Conservation (phyloP, 2,329 filamentous ascomycete species). For the Exophiala spinifera region DNA sequence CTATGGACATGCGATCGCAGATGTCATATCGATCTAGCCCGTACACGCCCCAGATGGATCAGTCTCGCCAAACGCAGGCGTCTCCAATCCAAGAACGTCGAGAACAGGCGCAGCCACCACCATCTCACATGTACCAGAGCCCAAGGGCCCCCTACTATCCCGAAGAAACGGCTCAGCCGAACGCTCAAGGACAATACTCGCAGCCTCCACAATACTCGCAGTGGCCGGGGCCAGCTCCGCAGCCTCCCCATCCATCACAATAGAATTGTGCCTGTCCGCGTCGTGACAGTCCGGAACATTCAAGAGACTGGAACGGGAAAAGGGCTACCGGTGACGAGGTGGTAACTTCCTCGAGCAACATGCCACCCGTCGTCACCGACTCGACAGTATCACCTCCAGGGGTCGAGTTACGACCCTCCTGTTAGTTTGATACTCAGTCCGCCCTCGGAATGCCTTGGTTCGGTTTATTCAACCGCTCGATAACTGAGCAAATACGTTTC, state of each 20-base stretch:
- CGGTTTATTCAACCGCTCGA: too few relatives aligned
- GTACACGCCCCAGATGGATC: slow-evolving; percentile 25
- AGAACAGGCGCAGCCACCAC: slow-evolving; percentile 17
- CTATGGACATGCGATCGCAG: slow-evolving; percentile 24
- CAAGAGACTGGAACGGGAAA: too few relatives aligned
- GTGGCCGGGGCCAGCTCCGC: slow-evolving; percentile 13
- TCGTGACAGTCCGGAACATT: neutral
- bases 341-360: too few relatives aligned
- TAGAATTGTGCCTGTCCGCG: neutral
- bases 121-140: slow-evolving; percentile 22
- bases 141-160: slow-evolving; percentile 19
- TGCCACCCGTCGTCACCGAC: too few relatives aligned
- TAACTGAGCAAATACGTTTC: too few relatives aligned
- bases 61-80: slow-evolving; percentile 24
- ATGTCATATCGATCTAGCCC: slow-evolving; percentile 23
- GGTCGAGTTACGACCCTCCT: too few relatives aligned
- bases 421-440: too few relatives aligned
- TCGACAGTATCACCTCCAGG: too few relatives aligned
- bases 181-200: slow-evolving; percentile 19
- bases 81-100: slow-evolving; percentile 24
- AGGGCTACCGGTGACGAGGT: too few relatives aligned
- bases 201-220: slow-evolving; percentile 16
- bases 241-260: slow-evolving; percentile 8
- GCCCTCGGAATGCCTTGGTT: too few relatives aligned
- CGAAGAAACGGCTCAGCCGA: slow-evolving; percentile 14